Evolutionary conservation across 1,284 basidiomycete species (phyloP).

Genomic region (Malassezia pachydermatis): DNA sequence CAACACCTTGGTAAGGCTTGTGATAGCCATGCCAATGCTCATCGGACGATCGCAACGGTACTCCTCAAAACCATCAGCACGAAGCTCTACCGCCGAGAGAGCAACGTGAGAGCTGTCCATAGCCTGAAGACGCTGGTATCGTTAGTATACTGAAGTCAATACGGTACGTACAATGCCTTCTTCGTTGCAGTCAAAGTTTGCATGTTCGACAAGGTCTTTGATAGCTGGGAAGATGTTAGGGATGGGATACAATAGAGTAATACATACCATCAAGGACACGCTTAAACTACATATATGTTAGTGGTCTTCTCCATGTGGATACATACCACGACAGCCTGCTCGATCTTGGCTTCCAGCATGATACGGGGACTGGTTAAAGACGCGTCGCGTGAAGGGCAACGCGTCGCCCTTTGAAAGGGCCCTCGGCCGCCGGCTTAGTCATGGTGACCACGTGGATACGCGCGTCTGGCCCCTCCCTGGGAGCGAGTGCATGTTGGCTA

Average conservation of each 20-base stretch:
- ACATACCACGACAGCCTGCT: constrained; percentile 20
- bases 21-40: constrained; percentile 58
- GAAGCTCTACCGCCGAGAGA: constrained; percentile 70
- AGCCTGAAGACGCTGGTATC: constrained; percentile 62
- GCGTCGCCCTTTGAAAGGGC: constrained; percentile 3
- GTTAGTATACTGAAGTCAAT: neutral
- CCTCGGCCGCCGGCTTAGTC: no score
- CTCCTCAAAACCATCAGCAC: constrained; percentile 38
- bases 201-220: constrained; percentile 94
- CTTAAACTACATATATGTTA: constrained; percentile 10
- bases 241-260: neutral
- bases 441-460: no score
- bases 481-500: no score
- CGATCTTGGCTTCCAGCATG: constrained; percentile 20
- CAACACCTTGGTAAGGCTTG: constrained; percentile 83
- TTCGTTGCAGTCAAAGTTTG: constrained; percentile 95
- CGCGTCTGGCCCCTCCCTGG: no score
- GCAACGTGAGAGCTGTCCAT: constrained; percentile 99
- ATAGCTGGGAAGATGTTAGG: constrained; percentile 56
- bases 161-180: constrained; percentile 67
- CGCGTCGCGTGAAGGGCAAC: constrained; percentile 9
- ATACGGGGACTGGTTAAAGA: neutral
- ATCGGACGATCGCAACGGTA: constrained; percentile 94
- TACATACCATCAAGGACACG: constrained; percentile 18
- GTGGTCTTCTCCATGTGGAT: neutral